Conservation (phyloP, 2,329 filamentous ascomycete genomes). For the Ambrosiella cleistominuta region DNA sequence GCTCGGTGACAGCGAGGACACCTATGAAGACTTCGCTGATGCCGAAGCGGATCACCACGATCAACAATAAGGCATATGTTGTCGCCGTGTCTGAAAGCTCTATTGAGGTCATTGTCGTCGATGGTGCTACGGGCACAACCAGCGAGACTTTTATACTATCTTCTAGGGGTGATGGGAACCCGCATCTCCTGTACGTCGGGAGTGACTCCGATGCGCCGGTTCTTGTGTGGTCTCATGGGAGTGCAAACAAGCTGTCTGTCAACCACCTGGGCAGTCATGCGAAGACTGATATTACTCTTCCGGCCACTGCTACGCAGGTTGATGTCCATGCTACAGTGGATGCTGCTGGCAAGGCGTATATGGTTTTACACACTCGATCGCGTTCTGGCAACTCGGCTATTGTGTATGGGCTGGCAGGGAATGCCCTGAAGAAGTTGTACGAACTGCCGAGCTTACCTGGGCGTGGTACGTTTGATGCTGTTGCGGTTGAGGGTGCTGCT, state of each 20-base stretch:
- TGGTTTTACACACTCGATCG: conserved; percentile 54
- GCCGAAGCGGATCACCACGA: not conserved
- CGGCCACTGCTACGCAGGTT: conserved; percentile 30
- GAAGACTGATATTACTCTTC: conserved; percentile 35
- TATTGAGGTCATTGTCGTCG: conserved; percentile 50
- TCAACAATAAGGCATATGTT: conserved; percentile 2
- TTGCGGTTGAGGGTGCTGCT: conserved; percentile 60
- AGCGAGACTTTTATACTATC: conserved; percentile 53
- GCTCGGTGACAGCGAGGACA: conserved; percentile 42
- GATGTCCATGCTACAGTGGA: conserved; percentile 55
- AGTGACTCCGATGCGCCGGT: conserved; percentile 59
- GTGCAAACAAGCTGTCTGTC: conserved; percentile 38
- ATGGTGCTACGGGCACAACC: conserved; percentile 54
- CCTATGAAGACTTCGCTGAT: not conserved
- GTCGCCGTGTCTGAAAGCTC: not conserved
- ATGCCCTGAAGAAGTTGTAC: conserved; percentile 44
- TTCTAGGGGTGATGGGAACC: conserved; percentile 56
- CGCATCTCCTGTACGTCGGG: conserved; percentile 47
- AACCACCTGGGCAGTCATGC: conserved; percentile 49
- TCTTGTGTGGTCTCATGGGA: conserved; percentile 56
- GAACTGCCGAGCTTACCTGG: conserved; percentile 55
- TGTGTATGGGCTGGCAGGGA: conserved; percentile 34
- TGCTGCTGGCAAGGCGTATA: conserved; percentile 55
- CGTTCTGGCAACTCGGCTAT: conserved; percentile 64
- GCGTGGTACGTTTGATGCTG: conserved; percentile 60